These are phyloP conservation scores for Aspergillus floridensis DNA, from an alignment of 2,329 filamentous ascomycete species.

Conservation along the genomic window DNA sequence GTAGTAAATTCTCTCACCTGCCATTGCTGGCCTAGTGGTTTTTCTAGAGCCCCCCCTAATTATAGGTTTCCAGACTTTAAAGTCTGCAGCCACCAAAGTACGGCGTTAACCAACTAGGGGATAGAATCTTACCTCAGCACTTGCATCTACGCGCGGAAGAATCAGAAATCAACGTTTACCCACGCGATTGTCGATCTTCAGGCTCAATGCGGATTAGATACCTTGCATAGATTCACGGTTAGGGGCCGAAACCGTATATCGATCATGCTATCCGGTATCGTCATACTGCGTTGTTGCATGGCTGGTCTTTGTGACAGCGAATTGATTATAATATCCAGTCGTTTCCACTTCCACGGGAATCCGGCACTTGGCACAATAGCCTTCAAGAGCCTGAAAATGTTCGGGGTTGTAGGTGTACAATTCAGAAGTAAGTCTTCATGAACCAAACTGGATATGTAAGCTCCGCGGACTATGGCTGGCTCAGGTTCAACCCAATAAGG, in stretches of 20 bases:
- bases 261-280: background rate
- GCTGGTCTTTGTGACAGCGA: background rate
- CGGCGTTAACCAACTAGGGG: background rate
- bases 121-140: background rate
- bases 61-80: background rate
- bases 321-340: background rate
- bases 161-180: conserved; percentile 1
- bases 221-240: background rate
- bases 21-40: background rate
- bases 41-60: background rate
- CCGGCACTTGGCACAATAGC: background rate
- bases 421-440: background rate
- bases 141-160: background rate
- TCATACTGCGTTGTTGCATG: background rate
- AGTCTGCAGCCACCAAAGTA: background rate
- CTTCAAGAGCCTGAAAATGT: background rate
- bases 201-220: background rate
- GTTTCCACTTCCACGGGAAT: background rate
- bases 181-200: conserved; percentile 7
- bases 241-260: background rate
- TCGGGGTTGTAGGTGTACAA: background rate
- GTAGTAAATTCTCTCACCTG: background rate
- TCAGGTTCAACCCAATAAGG: background rate
- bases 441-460: background rate
- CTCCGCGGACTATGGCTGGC: background rate